These are phyloP conservation scores for Monosporascus cannonballus DNA, from an alignment of 2,329 filamentous ascomycete genomes.

Conservation along the genomic window DNA sequence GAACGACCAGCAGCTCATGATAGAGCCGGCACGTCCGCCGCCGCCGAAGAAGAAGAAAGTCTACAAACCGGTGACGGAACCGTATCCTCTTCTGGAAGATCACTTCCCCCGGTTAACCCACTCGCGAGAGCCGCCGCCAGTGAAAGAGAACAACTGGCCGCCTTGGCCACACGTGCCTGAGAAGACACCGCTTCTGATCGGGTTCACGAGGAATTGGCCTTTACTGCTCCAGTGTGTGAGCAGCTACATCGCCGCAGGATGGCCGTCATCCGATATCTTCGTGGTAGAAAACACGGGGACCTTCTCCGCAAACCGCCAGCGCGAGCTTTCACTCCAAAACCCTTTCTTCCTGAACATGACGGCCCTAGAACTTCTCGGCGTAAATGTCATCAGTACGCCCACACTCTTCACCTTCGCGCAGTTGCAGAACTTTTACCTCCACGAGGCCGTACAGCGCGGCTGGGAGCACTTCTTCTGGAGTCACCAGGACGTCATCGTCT, in stretches of 20 bases:
- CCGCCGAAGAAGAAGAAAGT: conserved; percentile 17
- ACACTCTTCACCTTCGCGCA: conserved; percentile 43
- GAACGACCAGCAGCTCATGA: neutral
- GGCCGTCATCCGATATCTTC: conserved; percentile 47
- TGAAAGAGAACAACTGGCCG: conserved; percentile 26
- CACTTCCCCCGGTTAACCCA: conserved; percentile 32
- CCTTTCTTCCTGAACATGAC: conserved; percentile 49
- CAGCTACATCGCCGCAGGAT: conserved; percentile 48
- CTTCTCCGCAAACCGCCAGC: conserved; percentile 40
- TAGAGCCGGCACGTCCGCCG: neutral
- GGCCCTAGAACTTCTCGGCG: conserved; percentile 38
- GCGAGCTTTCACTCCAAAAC: conserved; percentile 40
- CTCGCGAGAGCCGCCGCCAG: conserved; percentile 20
- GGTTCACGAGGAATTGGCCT: conserved; percentile 48
- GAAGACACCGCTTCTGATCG: conserved; percentile 38
- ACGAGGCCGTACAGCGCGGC: conserved; percentile 31
- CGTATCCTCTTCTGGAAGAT: conserved; percentile 26
- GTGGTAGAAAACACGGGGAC: conserved; percentile 50
- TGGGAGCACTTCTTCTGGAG: conserved; percentile 43
- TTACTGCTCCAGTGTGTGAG: conserved; percentile 46
- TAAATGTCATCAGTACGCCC: conserved; percentile 42
- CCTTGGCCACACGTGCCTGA: conserved; percentile 28
- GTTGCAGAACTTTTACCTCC: conserved; percentile 43
- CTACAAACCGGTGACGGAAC: conserved; percentile 25
- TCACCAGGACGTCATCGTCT: conserved; percentile 41